phyloP scores from a whole-genome alignment of 208 protist genomes.

The Leptomonas pyrrhocoris region DNA sequence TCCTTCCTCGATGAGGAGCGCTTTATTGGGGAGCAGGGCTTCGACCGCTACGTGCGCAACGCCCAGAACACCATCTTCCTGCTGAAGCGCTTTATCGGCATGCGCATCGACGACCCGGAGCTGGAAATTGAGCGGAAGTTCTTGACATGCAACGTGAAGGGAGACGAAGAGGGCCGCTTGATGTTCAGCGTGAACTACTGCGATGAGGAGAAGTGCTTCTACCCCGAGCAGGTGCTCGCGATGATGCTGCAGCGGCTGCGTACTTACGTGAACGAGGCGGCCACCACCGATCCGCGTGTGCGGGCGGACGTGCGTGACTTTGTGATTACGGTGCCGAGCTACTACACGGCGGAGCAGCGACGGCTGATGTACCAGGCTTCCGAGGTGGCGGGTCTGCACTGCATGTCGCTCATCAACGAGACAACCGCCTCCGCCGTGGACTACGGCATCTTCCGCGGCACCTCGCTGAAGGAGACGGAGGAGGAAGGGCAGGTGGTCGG shows the following conservation, averaged over 20 bases:
- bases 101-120: conserved; percentile 75
- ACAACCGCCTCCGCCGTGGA: conserved; percentile 87
- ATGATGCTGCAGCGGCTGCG: conserved; percentile 89
- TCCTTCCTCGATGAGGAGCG: conserved; percentile 88
- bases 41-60: conserved; percentile 86
- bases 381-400: conserved; percentile 88
- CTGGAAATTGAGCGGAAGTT: conserved; percentile 65
- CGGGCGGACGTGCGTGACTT: conserved; percentile 74
- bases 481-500: conserved; percentile 79
- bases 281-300: conserved; percentile 59
- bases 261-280: conserved; percentile 77
- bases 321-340: conserved; percentile 87
- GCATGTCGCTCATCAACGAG: conserved; percentile 91
- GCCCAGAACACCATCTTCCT: conserved; percentile 84
- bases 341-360: conserved; percentile 88
- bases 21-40: conserved; percentile 88
- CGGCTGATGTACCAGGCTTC: conserved; percentile 78
- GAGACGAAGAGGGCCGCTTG: conserved; percentile 67
- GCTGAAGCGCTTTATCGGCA: conserved; percentile 90
- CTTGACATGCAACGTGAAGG: conserved; percentile 67
- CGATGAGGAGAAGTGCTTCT: conserved; percentile 71
- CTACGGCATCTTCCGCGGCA: conserved; percentile 91
- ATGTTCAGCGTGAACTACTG: conserved; percentile 88
- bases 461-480: conserved; percentile 81
- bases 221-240: conserved; percentile 92